Percentiles rank a stretch among this genome's conserved stretches.
These are phyloP conservation scores for Zasmidium cellare DNA, from an alignment of 2,329 filamentous ascomycete species.

Conservation along the genomic window DNA sequence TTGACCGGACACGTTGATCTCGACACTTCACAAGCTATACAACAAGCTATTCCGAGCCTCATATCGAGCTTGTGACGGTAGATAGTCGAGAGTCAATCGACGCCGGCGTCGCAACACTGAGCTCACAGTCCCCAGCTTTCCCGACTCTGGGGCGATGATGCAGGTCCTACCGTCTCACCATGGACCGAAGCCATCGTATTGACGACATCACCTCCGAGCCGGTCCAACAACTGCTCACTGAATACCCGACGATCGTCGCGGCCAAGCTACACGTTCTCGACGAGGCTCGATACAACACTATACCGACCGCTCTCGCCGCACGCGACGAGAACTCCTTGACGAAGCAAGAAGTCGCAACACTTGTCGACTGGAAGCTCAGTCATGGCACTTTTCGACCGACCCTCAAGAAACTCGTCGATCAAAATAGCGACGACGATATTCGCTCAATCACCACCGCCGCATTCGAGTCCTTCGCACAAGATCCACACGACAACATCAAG, in stretches of 20 bases:
- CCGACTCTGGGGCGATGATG: neutral
- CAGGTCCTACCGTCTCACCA: neutral
- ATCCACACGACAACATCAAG: conserved; percentile 13
- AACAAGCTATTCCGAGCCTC: neutral
- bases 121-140: neutral
- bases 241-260: conserved; percentile 29
- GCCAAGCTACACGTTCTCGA: conserved; percentile 58
- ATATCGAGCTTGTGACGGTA: neutral
- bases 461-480: conserved; percentile 45
- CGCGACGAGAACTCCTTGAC: conserved; percentile 45
- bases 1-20: neutral
- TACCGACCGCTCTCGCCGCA: conserved; percentile 49
- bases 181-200: conserved; percentile 12
- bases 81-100: neutral
- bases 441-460: conserved; percentile 54
- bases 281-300: conserved; percentile 57
- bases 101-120: neutral
- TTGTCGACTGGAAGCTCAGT: conserved; percentile 72
- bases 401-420: conserved; percentile 51
- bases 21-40: neutral
- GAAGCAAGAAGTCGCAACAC: conserved; percentile 58
- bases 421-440: conserved; percentile 57
- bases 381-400: conserved; percentile 54
- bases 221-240: conserved; percentile 24
- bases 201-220: conserved; percentile 23